Base-by-base conservation (phyloP, 1,139 yeast species). In the Yamadazyma atmosphaerica region DNA sequence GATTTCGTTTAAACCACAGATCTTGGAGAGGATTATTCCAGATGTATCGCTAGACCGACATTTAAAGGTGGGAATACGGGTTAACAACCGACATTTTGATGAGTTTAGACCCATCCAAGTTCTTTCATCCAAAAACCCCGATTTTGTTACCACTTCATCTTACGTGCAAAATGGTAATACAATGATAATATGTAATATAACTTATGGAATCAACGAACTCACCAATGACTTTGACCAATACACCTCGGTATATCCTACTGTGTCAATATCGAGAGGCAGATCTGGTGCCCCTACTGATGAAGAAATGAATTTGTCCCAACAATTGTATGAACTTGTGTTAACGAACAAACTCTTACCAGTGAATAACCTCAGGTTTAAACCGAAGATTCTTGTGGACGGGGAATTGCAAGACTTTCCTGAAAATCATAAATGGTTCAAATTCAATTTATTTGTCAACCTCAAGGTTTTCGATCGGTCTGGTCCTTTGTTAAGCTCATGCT, bases 241-340 rank as follows among this genome's bases (percentile, higher is more conserved):
- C 46, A 62, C 81, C 1, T 60, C 82, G 0, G 72, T 84, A 0
- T 88, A 77, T 55, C 94, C 96, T 0, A 83, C 86, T 32, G 90
- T 90, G 9, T 94, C 87, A 50, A 78, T 88, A 12, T 77, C 83
- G 40, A 70, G 94, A 42, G 96, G 95, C 14, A 70, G 88, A 40
- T 40, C 46, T 0, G 87, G 89, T 25, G 88, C 92, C 2, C 97
- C 97, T 16, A 82, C 94, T 1, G 89, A 83, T 49, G 97, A 90
- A 62, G 97, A 90, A 60, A 88, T 87, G 86, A 80, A 78, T 22
- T 55, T 86, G 24, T 79, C 95, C 3, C 95, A 87, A 58, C 69
- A 71, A 42, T 54, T 87, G 23, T 80, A 78, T 52, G 87, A 86
- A 49, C 61, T 72, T 3, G 55, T 84, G 12, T 60, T 77, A 39